A percentile compares a stretch with the other conserved stretches of the same genome.
These are phyloP conservation scores for Albophoma yamanashiensis DNA, from an alignment of 2,329 filamentous ascomycete species.

Conservation along the genomic window DNA sequence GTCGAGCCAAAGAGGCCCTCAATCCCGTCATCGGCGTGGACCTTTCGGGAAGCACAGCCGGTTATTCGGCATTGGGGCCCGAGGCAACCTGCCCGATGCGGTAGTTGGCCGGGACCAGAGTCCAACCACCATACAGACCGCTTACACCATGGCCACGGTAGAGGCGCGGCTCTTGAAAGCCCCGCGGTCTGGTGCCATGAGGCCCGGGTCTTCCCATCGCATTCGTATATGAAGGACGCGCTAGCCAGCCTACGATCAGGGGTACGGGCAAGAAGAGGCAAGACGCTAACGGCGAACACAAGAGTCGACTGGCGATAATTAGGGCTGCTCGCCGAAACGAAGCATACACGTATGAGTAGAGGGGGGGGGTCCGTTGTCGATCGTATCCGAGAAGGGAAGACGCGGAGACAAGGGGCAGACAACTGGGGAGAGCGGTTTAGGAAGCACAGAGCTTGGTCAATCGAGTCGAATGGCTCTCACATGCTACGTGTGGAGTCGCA, in stretches of 20 bases:
- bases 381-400: background rate
- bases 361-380: background rate
- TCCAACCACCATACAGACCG: background rate
- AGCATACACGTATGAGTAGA: too few relatives aligned
- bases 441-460: background rate
- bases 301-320: too few relatives aligned
- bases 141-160: background rate
- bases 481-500: background rate
- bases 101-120: background rate
- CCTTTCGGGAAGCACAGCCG: background rate
- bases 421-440: background rate
- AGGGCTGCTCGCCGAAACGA: too few relatives aligned
- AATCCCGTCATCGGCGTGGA: background rate
- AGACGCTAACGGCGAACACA: background rate
- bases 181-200: constrained; percentile 19
- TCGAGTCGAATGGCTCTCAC: background rate
- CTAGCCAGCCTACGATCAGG: background rate
- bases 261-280: background rate
- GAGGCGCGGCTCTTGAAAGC: background rate
- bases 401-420: background rate
- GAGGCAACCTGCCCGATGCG: background rate
- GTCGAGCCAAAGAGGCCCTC: background rate
- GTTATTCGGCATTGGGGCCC: background rate
- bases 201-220: constrained; percentile 30
- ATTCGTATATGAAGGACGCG: constrained; percentile 8